Evolutionary conservation across 345 rosid species (phyloP), one percentile per base, ranked within the genome.

Genomic region (Corymbia maculata): DNA sequence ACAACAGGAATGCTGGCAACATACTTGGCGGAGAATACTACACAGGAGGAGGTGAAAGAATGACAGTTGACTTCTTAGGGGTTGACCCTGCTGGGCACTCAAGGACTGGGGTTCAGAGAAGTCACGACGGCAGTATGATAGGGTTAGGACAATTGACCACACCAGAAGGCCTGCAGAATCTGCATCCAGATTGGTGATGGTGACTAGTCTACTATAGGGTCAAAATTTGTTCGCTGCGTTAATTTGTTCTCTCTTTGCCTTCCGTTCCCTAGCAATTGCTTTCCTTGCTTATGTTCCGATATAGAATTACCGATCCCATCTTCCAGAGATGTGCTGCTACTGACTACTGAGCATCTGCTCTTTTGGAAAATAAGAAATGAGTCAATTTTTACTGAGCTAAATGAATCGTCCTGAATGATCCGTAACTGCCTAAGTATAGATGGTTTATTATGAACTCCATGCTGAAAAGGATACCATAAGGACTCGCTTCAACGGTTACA

Each of bases 41-140:
- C 86, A 32, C 68, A 82, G 90, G 85, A 85, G 92, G 90, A 55
- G 89, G 87, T 9, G 89, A 89, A 59, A 94, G 91, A 88, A 87
- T 89, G 91, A 93, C 95, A 0, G 88, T 94, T 51, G 95, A 94
- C 88, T 93, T 94, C 91, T 88, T 95, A 17, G 95, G 94, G 50
- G 91, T 92, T 86, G 94, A 95, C 87, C 92, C 92, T 17, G 85
- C 87, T 15, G 91, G 88, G 9, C 88, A 88, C 85, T 89, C 92
- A 28, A 51, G 89, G 52, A 75, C 42, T 55, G 89, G 91, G 21
- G 87, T 66, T 44, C 90, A 90, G 84, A 85, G 90, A 87, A 90
- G 88, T 86, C 84, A 55, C 13, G 91, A 87, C 24, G 87, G 85
- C 28, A 88, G 79, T 79, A 51, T 85, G n/a, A 85, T 85, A 47